Evolutionary conservation across 352 stramenopile genomes (phyloP).

Genomic region (Phytophthora rubi): DNA sequence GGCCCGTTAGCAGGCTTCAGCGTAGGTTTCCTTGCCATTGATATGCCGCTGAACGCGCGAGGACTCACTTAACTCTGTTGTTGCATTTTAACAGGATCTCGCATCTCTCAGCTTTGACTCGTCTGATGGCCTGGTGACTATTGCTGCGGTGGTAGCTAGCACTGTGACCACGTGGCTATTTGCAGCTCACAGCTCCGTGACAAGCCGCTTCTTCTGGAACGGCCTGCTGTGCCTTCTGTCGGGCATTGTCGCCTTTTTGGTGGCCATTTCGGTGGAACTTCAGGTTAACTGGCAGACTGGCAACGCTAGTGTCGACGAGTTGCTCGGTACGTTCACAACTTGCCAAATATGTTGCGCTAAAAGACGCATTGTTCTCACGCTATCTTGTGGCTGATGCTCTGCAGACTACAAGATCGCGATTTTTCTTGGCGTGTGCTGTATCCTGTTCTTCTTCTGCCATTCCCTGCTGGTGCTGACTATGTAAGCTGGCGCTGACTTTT

Average conservation of each 20-base stretch:
- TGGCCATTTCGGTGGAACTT: conserved; percentile 68
- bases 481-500: conserved; percentile 25
- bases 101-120: conserved; percentile 62
- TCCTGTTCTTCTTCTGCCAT: conserved; percentile 74
- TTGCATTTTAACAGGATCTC: conserved; percentile 47
- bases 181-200: conserved; percentile 44
- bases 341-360: not conserved
- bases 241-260: conserved; percentile 56
- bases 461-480: conserved; percentile 61
- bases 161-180: conserved; percentile 50
- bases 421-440: conserved; percentile 56
- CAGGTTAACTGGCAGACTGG: conserved; percentile 71
- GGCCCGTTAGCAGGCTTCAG: conserved; percentile 62
- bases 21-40: conserved; percentile 32
- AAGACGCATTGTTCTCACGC: not conserved
- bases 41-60: not conserved
- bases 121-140: conserved; percentile 51
- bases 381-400: conserved; percentile 6
- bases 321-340: conserved; percentile 61
- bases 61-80: conserved; percentile 16
- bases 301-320: conserved; percentile 58
- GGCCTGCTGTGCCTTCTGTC: conserved; percentile 65
- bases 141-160: conserved; percentile 45
- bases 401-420: conserved; percentile 89
- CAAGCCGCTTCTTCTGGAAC: conserved; percentile 75